Conservation (phyloP, 2,329 filamentous ascomycete species). For the Aspergillus sclerotialis region DNA sequence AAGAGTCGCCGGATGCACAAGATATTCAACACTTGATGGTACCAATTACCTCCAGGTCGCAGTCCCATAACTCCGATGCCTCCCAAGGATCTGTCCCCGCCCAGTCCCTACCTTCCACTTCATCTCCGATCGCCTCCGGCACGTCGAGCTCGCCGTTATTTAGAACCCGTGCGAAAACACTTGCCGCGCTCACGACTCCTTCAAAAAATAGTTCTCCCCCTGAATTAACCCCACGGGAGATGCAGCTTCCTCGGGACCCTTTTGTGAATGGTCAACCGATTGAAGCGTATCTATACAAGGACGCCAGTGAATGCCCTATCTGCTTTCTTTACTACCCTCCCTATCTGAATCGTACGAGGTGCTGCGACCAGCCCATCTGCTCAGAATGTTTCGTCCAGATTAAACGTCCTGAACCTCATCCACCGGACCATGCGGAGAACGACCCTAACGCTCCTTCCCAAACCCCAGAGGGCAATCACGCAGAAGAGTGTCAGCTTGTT, state of each 20-base stretch:
- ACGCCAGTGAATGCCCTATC: constrained; percentile 84
- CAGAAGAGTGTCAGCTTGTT: constrained; percentile 59
- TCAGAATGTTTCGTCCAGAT: constrained; percentile 99
- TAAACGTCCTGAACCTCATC: constrained; percentile 84
- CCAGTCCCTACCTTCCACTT: constrained; percentile 54
- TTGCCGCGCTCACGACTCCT: constrained; percentile 73
- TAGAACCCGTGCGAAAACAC: constrained; percentile 77
- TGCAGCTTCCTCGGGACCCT: constrained; percentile 72
- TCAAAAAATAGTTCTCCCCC: constrained; percentile 65
- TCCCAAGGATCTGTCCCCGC: constrained; percentile 58
- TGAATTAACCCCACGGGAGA: constrained; percentile 69
- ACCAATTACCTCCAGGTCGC: constrained; percentile 68
- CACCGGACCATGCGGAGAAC: constrained; percentile 64
- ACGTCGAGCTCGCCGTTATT: constrained; percentile 54
- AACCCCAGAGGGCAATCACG: constrained; percentile 25
- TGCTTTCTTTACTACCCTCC: constrained; percentile 95
- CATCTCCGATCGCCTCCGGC: constrained; percentile 47
- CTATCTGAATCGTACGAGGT: constrained; percentile 87
- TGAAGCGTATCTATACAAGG: constrained; percentile 89
- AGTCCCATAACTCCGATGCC: constrained; percentile 70
- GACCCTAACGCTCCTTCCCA: constrained; percentile 33
- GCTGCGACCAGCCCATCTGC: constrained; percentile 93
- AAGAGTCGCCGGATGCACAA: constrained; percentile 46
- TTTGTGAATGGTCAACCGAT: constrained; percentile 91
- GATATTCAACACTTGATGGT: constrained; percentile 69